Conservation (phyloP, 768 basidiomycete species). For the Kwoniella pini region DNA sequence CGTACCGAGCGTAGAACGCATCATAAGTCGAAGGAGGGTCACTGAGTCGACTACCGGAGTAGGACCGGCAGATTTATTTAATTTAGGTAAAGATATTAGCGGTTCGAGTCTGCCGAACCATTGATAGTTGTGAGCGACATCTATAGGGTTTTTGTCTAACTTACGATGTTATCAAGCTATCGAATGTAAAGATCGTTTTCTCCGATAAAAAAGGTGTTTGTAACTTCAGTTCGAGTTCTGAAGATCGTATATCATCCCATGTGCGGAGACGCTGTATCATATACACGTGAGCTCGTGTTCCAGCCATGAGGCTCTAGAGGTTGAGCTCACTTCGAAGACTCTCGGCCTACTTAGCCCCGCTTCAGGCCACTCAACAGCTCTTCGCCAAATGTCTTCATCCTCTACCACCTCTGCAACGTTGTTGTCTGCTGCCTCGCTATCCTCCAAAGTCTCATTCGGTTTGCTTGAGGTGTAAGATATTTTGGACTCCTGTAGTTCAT, state of each 20-base stretch:
- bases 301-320: no score
- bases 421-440: background rate
- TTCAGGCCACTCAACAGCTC: slow-evolving; percentile 1
- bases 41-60: slow-evolving; percentile 14
- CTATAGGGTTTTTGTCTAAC: no score
- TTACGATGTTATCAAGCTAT: slow-evolving; percentile 16
- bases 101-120: slow-evolving; percentile 12
- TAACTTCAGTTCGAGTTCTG: background rate
- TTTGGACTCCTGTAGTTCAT: slow-evolving; percentile 6
- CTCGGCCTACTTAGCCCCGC: slow-evolving; percentile 13
- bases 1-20: slow-evolving; percentile 39
- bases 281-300: no score
- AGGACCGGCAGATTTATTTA: background rate
- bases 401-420: background rate
- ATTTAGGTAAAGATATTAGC: slow-evolving; percentile 3
- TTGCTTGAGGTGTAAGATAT: background rate
- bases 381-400: slow-evolving; percentile 2
- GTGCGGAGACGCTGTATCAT: slow-evolving; percentile 19
- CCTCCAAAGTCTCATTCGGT: background rate
- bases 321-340: slow-evolving; percentile 9
- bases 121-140: no score
- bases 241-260: slow-evolving; percentile 8
- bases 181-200: slow-evolving; percentile 13
- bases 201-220: slow-evolving; percentile 14
- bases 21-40: slow-evolving; percentile 23